Conservation (phyloP, 345 rosid species). For the Iberis pinnata region DNA sequence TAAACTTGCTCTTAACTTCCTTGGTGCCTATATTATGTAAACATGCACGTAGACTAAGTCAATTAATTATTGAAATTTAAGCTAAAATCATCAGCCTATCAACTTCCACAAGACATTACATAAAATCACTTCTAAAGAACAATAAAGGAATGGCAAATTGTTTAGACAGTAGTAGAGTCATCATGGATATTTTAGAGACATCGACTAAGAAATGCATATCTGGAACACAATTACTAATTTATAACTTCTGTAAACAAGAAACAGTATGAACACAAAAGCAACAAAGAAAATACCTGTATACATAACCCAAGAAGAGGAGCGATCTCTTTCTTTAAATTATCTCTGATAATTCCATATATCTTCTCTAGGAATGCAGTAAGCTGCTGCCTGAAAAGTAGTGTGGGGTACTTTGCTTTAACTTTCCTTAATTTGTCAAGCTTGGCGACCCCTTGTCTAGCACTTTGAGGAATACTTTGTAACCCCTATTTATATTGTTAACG, state of each 20-base stretch:
- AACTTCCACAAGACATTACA: no score
- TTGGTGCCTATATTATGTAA: constrained; percentile 69
- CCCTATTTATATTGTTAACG: constrained; percentile 50
- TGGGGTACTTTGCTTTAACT: constrained; percentile 99
- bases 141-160: no score
- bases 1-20: constrained; percentile 49
- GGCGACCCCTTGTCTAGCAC: constrained; percentile 69
- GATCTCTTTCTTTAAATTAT: constrained; percentile 92
- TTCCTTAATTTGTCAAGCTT: constrained; percentile 81
- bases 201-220: no score
- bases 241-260: neutral
- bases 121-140: no score
- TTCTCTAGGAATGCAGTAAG: constrained; percentile 99
- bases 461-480: constrained; percentile 67
- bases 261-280: constrained; percentile 14
- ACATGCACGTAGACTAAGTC: no score
- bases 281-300: constrained; percentile 63
- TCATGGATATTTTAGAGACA: no score
- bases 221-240: no score
- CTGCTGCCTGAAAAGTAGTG: constrained; percentile 95
- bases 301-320: constrained; percentile 95
- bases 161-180: no score
- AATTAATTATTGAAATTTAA: no score
- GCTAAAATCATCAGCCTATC: no score
- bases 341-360: constrained; percentile 98